Evolutionary conservation across 1,139 yeast genomes (phyloP), one percentile per base, ranked within the genome.

Genomic region (Spencermartinsiella ligniputridi): DNA sequence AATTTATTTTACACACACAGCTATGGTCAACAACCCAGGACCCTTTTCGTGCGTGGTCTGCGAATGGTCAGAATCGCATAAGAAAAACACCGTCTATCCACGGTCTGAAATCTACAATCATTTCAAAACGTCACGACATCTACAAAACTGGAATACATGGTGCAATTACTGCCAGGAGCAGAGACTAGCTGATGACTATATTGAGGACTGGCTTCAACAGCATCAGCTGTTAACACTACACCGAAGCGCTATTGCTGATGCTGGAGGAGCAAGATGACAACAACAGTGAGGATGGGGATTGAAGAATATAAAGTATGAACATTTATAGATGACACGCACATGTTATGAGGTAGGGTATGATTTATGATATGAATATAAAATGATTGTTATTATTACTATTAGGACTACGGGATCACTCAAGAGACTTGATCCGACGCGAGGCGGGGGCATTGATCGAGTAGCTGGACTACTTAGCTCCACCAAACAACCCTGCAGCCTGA

Each of bases 131-230:
- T 48, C 50, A 18, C 39, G 51, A 6, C 63, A 60, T 36, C 44
- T 54, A 24, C 47, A 44, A 27, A 58, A 56, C 51, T 58, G 58
- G 56, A 46, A 45, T 29, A 44, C 50, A 18, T 60, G 63, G 63
- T 47, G 58, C 36, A 46, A 39, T 9, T 60, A 60, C 42, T 50
- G 52, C 42, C 48, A 49, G 17, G 61, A 58, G 44, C 63, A 60
- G 45, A 49, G 52, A 39, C 47, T 60, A 13, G 47, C 57, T 17
- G 56, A 54, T 21, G 63, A 60, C 47, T 60, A 60, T 39, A 53
- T 60, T 32, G 58, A 54, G 39, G 62, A 59, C 35, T 60, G 63
- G 63, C 51, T 60, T 11, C 52, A 51, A 37, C 61, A 58, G 44
- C 55, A 56, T 37, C 51, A 56, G 34, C 48, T 60, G 34, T 46